Evolutionary conservation across 805 yeast genomes (phyloP), one percentile per base, ranked within the genome.

Genomic region (Metschnikowia kofuensis): DNA sequence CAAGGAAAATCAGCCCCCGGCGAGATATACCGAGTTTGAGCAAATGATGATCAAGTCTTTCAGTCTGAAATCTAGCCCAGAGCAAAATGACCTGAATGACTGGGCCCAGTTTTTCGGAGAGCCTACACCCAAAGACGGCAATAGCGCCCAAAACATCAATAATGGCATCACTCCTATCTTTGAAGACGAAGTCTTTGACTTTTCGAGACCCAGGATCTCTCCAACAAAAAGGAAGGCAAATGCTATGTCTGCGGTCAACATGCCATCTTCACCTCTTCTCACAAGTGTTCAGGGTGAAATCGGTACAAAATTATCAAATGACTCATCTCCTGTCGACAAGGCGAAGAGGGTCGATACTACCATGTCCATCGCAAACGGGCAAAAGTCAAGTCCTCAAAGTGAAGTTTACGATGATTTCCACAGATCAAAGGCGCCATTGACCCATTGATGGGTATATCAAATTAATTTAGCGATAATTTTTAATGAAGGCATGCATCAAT

Each of bases 71-170:
- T 58, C 67, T 42, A 72, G 69, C 62, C 77, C 68, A 1, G 64
- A 61, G 13, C 72, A 70, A n/a, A 42, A 38, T n/a, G 77, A 70
- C 47, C 53, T 43, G 39, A 59, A 60, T 35, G 77, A 71, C 48
- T 77, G 79, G 77, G 73, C 75, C 54, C 67, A 67, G 16, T 66
- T 76, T 44, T 76, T 76, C 47, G 69, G 64, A 12, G 73, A 70
- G 53, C 61, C 75, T 44, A 69, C 79, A 44, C 68, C 78, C 42
- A 64, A 63, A 35, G 75, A 70, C 51, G 55, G 54, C 35, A 57
- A 34, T n/a, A 45, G 26, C 15, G 47, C 47, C 12, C 35, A 38
- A 3, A 40, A 29, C 15, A 27, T 29, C 16, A 60, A 54, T 11
- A 57, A 55, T 40, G 57, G 41, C 9, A 59, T 50, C 16, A 49